These are phyloP conservation scores for Allomyces arbusculus DNA, from an alignment of 192 early-diverging fungal species.

Conservation along the genomic window DNA sequence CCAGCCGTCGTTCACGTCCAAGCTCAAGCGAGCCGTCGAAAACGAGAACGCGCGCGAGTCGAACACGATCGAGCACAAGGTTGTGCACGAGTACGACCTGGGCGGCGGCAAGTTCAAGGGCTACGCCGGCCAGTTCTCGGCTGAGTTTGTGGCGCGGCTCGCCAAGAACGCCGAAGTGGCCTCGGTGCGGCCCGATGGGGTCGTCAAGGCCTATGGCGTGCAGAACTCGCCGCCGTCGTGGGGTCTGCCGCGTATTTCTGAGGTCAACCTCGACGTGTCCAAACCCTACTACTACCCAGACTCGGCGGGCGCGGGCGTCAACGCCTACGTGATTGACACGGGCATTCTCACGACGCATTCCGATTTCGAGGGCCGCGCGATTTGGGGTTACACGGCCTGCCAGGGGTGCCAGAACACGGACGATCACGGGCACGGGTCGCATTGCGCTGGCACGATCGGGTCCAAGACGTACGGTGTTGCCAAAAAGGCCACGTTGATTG, in stretches of 20 bases:
- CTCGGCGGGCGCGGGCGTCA: constrained; percentile 33
- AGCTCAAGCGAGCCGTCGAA: no score
- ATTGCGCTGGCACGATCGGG: constrained; percentile 29
- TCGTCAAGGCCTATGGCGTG: constrained; percentile 13
- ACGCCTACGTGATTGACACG: constrained; percentile 46
- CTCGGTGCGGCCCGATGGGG: constrained; percentile 16
- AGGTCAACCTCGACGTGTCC: constrained; percentile 22
- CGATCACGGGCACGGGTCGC: constrained; percentile 31
- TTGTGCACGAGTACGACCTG: constrained; percentile 7
- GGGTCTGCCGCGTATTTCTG: constrained; percentile 24
- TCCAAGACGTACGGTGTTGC: constrained; percentile 45
- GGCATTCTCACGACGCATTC: constrained; percentile 23
- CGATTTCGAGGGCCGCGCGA: constrained; percentile 30
- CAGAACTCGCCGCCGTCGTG: constrained; percentile 18
- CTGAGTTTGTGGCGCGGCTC: constrained; percentile 8
- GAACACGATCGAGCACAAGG: no score
- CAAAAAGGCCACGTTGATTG: constrained; percentile 48
- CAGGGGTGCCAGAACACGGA: constrained; percentile 16
- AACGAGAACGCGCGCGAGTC: no score
- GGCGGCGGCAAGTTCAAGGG: constrained; percentile 12
- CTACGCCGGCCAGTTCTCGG: constrained; percentile 15
- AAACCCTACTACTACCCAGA: constrained; percentile 34
- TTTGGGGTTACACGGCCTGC: constrained; percentile 23
- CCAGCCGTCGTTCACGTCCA: no score
- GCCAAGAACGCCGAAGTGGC: constrained; percentile 13